Evolutionary conservation across 495 filamentous ascomycete genomes (phyloP).

Genomic region (Xylaria scruposa): DNA sequence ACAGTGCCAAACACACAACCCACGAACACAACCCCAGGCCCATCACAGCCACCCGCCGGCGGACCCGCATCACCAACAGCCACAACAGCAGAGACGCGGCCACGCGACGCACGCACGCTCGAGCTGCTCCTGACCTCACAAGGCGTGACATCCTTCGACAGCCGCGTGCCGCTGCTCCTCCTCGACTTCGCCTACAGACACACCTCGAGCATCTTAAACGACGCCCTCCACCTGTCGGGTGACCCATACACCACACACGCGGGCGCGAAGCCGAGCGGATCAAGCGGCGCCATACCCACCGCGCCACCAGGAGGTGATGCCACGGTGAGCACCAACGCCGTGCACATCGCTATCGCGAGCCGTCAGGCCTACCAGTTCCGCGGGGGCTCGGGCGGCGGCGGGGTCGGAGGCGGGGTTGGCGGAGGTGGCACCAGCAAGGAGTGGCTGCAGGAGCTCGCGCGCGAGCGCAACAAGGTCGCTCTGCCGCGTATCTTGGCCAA

Average conservation of each 20-base stretch:
- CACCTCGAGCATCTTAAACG: slow-evolving; percentile 67
- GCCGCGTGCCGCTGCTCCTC: slow-evolving; percentile 90
- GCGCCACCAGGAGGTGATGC: slow-evolving; percentile 52
- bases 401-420: slow-evolving; percentile 34
- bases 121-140: slow-evolving; percentile 89
- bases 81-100: slow-evolving; percentile 64
- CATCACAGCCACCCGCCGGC: slow-evolving; percentile 33
- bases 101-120: slow-evolving; percentile 88
- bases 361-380: slow-evolving; percentile 60
- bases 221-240: slow-evolving; percentile 67
- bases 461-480: slow-evolving; percentile 79
- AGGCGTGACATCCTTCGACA: slow-evolving; percentile 89
- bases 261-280: slow-evolving; percentile 52
- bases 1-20: slow-evolving; percentile 44
- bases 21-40: slow-evolving; percentile 40
- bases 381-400: slow-evolving; percentile 45
- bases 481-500: slow-evolving; percentile 73
- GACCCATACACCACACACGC: slow-evolving; percentile 67
- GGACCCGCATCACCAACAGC: slow-evolving; percentile 39
- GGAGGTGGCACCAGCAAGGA: slow-evolving; percentile 75
- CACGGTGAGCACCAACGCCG: slow-evolving; percentile 51
- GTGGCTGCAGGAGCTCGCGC: slow-evolving; percentile 81
- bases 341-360: slow-evolving; percentile 57
- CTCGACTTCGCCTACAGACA: slow-evolving; percentile 96
- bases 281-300: slow-evolving; percentile 53